Base-by-base conservation (phyloP, 306 rosid genomes). In the Castanea mollissima region DNA sequence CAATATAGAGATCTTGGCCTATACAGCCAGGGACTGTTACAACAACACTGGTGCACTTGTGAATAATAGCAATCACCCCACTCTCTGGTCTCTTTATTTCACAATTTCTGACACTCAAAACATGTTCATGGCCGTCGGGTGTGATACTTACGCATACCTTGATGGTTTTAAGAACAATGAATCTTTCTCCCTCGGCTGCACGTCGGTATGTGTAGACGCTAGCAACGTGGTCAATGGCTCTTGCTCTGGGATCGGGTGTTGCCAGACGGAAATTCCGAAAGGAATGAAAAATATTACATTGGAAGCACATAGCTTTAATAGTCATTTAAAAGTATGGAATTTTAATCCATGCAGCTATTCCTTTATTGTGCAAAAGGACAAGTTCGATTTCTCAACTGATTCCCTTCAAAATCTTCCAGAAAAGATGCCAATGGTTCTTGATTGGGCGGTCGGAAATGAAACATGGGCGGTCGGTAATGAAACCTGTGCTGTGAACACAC, bases 231-330 rank as follows among this genome's bases (percentile, higher is more conserved):
- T 14, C 0, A 1, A 3, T 5, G 25, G 13, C 0, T 32, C 57
- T 11, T 78, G 81, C 69, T 34, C 78, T 1, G 79, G 79, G 8
- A 56, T 64, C 29, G 79, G 79, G 13, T 76, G 79, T 11, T 76
- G 79, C 29, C 20, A 76, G 49, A n/a, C 38, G 2, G 23, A 64
- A 9, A 46, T 76, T 31, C 79, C 73, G 1, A n/a, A 49, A 0
- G 73, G 34, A 0, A 29, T 76, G 18, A 76, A 11, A 6, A 27
- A 46, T 6, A 3, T 2, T 14, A 44, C 12, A 1, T 7, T 76
- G 8, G 4, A 0, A 13, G 35, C 57, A 16, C 0, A 2, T 0
- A 76, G 73, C 21, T 49, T 16, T 16, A 3, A 16, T 4, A 11
- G 1, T 0, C 54, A 76, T 10, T 0, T 0, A 0, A 12, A 1